These are phyloP conservation scores for Russula sp. DNA, from an alignment of 768 basidiomycete species.

Conservation along the genomic window DNA sequence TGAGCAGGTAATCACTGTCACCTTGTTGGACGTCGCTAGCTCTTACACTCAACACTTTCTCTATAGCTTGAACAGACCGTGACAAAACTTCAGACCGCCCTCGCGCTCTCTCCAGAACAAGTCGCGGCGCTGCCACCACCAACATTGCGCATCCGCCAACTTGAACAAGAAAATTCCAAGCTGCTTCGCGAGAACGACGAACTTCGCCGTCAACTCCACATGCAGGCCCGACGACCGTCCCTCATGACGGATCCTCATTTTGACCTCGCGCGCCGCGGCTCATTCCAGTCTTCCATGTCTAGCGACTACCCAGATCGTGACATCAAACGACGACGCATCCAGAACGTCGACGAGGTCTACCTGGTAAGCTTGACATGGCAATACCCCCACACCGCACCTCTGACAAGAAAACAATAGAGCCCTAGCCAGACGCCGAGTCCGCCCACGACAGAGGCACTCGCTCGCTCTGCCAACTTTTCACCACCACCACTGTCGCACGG, in stretches of 20 bases:
- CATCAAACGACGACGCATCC: conserved; percentile 29
- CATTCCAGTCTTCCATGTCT: conserved; percentile 23
- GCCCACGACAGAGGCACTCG: conserved; percentile 27
- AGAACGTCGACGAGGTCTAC: conserved; percentile 28
- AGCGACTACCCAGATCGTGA: conserved; percentile 26
- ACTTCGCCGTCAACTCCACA: conserved; percentile 54
- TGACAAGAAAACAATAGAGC: conserved; percentile 10
- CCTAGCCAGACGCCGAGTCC: conserved; percentile 30
- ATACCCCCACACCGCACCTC: background rate
- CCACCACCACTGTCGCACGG: conserved; percentile 24
- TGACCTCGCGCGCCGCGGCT: conserved; percentile 21
- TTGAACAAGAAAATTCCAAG: conserved; percentile 72
- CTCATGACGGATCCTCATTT: conserved; percentile 24
- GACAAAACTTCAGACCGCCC: conserved; percentile 71
- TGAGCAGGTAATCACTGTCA: conserved; percentile 53
- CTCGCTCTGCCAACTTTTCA: conserved; percentile 19
- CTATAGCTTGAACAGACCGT: conserved; percentile 77
- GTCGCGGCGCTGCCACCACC: conserved; percentile 68
- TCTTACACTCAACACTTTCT: background rate
- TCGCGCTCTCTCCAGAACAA: conserved; percentile 70
- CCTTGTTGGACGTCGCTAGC: background rate
- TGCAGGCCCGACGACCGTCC: conserved; percentile 22
- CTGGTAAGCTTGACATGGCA: conserved; percentile 22
- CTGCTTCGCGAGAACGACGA: conserved; percentile 71
- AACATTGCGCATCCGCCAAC: conserved; percentile 68